phyloP scores from a whole-genome alignment of 2,329 filamentous ascomycete species.

The Aureobasidium sp. region DNA sequence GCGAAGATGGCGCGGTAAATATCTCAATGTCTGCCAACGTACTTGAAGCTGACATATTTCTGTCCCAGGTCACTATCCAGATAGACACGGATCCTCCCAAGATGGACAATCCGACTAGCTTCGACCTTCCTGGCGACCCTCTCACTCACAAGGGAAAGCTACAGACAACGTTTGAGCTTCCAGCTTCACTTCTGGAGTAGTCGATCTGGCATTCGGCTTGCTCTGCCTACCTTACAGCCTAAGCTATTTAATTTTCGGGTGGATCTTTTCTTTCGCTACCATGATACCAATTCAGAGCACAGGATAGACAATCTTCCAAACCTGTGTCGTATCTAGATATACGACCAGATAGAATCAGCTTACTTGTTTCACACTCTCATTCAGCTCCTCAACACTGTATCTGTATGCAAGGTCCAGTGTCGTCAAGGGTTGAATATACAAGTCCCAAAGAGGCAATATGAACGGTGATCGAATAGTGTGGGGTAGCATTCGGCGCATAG shows the following conservation, averaged over 20 bases:
- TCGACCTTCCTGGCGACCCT: constrained; percentile 20
- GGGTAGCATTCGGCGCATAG: neutral
- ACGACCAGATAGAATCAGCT: neutral
- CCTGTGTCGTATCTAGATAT: neutral
- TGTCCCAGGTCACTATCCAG: constrained; percentile 38
- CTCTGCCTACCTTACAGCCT: neutral
- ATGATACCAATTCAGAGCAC: constrained; percentile 5
- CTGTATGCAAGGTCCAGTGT: neutral
- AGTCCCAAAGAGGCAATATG: neutral
- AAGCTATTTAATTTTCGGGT: neutral
- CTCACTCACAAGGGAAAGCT: constrained; percentile 24
- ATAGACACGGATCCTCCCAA: constrained; percentile 40
- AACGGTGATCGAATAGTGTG: neutral
- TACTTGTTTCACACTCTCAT: neutral
- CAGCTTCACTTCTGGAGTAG: constrained; percentile 27
- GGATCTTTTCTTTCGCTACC: neutral
- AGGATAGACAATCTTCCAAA: neutral
- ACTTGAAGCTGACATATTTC: constrained; percentile 11
- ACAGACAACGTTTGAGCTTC: constrained; percentile 27
- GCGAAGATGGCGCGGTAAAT: constrained; percentile 49
- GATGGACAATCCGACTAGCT: constrained; percentile 25
- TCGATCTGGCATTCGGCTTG: neutral
- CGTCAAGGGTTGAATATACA: neutral
- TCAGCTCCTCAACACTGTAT: no score
- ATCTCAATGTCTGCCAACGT: constrained; percentile 17